phyloP scores from a whole-genome alignment of 1,284 basidiomycete genomes.

The Microbotryum violaceum region DNA sequence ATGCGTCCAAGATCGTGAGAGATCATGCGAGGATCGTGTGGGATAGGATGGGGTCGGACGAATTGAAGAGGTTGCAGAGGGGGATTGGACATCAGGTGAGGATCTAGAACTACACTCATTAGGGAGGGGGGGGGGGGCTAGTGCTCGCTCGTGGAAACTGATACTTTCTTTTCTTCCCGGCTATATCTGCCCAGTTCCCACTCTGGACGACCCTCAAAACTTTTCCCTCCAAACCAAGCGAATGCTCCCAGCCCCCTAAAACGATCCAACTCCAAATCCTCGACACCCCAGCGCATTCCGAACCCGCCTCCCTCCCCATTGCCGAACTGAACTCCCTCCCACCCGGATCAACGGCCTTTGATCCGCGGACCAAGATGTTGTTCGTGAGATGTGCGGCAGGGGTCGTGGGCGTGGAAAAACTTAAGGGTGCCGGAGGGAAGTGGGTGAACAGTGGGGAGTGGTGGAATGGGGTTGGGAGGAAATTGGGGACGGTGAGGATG shows the following conservation, averaged over 20 bases:
- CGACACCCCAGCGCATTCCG: neutral
- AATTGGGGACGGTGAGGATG: neutral
- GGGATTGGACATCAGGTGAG: conserved; percentile 65
- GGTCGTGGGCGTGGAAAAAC: conserved; percentile 49
- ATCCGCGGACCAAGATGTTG: conserved; percentile 43
- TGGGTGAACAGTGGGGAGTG: conserved; percentile 49
- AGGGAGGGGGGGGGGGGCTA: no score
- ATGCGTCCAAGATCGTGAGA: conserved; percentile 57
- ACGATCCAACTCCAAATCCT: conserved; percentile 1
- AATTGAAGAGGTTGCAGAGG: conserved; percentile 55
- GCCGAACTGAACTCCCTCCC: conserved; percentile 35
- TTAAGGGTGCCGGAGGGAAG: conserved; percentile 55
- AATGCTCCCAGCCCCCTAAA: conserved; percentile 36
- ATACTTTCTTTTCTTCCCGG: neutral
- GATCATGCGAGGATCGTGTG: conserved; percentile 56
- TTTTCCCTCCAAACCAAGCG: conserved; percentile 32
- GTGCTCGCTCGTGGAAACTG: no score
- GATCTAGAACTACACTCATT: neutral
- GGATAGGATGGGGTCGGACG: conserved; percentile 49
- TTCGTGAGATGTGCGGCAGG: conserved; percentile 50
- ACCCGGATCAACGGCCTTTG: conserved; percentile 46
- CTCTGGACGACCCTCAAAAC: conserved; percentile 37
- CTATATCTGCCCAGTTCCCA: conserved; percentile 31
- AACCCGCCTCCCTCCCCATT: neutral
- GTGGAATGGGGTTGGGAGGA: conserved; percentile 52